Conservation (phyloP, 2,329 filamentous ascomycete species). For the Byssoonygena ceratinophila region DNA sequence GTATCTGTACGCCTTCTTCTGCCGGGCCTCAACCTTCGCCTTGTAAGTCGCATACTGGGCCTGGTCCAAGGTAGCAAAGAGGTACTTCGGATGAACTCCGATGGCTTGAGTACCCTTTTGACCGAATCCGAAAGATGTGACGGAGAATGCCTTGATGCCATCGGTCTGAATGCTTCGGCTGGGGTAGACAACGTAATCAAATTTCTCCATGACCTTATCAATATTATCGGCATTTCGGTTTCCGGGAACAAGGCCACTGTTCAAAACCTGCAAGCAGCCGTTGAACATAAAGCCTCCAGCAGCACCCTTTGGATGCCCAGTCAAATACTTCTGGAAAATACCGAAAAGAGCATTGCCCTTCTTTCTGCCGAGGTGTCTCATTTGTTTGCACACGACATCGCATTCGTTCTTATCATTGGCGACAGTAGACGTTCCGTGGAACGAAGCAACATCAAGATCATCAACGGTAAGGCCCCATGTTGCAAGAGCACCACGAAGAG, state of each 20-base stretch:
- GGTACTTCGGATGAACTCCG: constrained; percentile 90
- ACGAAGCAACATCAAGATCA: constrained; percentile 87
- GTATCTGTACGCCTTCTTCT: constrained; percentile 98
- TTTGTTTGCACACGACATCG: constrained; percentile 90
- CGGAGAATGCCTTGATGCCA: constrained; percentile 95
- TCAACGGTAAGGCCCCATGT: constrained; percentile 98
- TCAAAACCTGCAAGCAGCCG: constrained; percentile 89
- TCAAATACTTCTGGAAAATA: constrained; percentile 99
- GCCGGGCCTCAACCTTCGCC: constrained; percentile 76
- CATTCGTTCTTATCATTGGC: constrained; percentile 99
- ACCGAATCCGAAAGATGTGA: constrained; percentile 98
- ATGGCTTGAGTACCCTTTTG: constrained; percentile 98
- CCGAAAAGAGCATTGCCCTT: constrained; percentile 94
- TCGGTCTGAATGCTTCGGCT: constrained; percentile 94
- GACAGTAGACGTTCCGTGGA: constrained; percentile 97
- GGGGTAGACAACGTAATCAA: constrained; percentile 95
- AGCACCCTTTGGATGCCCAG: constrained; percentile 97
- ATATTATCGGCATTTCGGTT: constrained; percentile 98
- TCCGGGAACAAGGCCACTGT: constrained; percentile 84
- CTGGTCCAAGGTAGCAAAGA: constrained; percentile 88
- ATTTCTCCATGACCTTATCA: constrained; percentile 92
- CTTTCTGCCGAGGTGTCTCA: constrained; percentile 83
- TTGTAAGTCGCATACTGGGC: constrained; percentile 72
- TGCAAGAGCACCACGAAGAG: constrained; percentile 86
- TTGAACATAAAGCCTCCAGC: constrained; percentile 99